Percentiles rank a stretch among this genome's conserved stretches.
These are phyloP conservation scores for Calonectria honghensis DNA, from an alignment of 2,329 filamentous ascomycete species.

Conservation along the genomic window DNA sequence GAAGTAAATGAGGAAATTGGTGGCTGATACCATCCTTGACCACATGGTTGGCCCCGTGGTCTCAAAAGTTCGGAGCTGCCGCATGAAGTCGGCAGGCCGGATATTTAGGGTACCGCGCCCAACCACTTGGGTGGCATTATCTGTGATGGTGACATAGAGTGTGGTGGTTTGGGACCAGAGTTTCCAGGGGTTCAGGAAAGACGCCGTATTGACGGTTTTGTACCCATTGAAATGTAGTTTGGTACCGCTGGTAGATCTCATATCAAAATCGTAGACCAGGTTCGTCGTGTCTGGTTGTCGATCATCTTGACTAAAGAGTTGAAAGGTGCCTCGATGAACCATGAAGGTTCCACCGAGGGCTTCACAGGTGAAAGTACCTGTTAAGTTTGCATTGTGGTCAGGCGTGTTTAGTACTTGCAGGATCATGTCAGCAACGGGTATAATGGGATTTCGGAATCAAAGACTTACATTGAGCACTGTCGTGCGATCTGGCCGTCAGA, in stretches of 20 bases:
- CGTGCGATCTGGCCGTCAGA: slow-evolving; percentile 75
- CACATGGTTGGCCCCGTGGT: slow-evolving; percentile 40
- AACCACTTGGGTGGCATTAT: slow-evolving; percentile 57
- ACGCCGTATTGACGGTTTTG: slow-evolving; percentile 77
- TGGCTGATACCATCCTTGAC: slow-evolving; percentile 26
- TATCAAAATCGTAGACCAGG: slow-evolving; percentile 77
- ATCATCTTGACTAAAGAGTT: slow-evolving; percentile 73
- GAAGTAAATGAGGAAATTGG: slow-evolving; percentile 41
- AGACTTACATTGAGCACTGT: slow-evolving; percentile 53
- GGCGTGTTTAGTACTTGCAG: slow-evolving; percentile 40
- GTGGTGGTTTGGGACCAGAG: slow-evolving; percentile 79
- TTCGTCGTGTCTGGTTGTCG: slow-evolving; percentile 75
- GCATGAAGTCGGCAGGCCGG: slow-evolving; percentile 70
- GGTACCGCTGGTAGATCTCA: slow-evolving; percentile 72
- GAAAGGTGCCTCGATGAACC: slow-evolving; percentile 75
- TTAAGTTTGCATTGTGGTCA: slow-evolving; percentile 64
- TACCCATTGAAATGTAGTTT: slow-evolving; percentile 76
- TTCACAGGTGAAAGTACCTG: slow-evolving; percentile 70
- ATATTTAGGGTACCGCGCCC: slow-evolving; percentile 77
- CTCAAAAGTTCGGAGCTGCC: slow-evolving; percentile 72
- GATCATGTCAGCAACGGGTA: background rate
- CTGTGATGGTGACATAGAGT: slow-evolving; percentile 76
- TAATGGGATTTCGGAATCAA: no score
- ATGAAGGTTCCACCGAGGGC: slow-evolving; percentile 68
- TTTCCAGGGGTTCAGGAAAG: slow-evolving; percentile 72